phyloP scores from a whole-genome alignment of 2,329 filamentous ascomycete species.

The Biscogniauxia sp. region DNA sequence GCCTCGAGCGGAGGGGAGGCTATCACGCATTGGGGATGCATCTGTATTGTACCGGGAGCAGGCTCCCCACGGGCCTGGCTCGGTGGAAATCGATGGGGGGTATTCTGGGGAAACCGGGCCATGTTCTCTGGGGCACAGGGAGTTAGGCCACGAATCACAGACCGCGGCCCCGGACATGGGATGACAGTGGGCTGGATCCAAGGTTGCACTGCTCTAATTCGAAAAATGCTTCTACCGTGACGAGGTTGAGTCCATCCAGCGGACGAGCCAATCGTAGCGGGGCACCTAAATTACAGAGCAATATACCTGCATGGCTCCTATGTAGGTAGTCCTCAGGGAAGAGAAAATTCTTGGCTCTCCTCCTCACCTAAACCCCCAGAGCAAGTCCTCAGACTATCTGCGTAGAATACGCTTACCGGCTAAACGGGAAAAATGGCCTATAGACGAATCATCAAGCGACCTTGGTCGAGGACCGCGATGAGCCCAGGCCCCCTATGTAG shows the following conservation, averaged over 20 bases:
- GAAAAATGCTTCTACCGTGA: background rate
- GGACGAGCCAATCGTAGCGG: background rate
- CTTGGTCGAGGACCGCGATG: conserved; percentile 17
- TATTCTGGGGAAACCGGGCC: background rate
- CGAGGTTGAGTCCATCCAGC: background rate
- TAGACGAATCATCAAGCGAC: conserved; percentile 17
- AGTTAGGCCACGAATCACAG: background rate
- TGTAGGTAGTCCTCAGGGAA: background rate
- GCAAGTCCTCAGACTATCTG: conserved; percentile 15
- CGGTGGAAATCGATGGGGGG: background rate
- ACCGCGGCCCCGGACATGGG: background rate
- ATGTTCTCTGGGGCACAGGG: background rate
- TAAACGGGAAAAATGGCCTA: conserved; percentile 27
- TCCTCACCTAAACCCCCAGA: conserved; percentile 8
- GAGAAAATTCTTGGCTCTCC: background rate
- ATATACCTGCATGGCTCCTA: background rate
- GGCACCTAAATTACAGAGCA: background rate
- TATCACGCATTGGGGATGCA: too few species aligned
- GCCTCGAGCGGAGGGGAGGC: too few species aligned
- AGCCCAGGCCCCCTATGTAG: conserved; percentile 13
- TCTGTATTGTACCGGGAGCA: background rate
- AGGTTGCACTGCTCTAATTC: background rate
- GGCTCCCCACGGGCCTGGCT: background rate
- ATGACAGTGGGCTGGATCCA: background rate
- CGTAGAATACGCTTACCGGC: conserved; percentile 24